Percentiles rank a stretch among this genome's conserved stretches.
These are phyloP conservation scores for Suillus subalutaceus DNA, from an alignment of 768 basidiomycete genomes.

Conservation along the genomic window DNA sequence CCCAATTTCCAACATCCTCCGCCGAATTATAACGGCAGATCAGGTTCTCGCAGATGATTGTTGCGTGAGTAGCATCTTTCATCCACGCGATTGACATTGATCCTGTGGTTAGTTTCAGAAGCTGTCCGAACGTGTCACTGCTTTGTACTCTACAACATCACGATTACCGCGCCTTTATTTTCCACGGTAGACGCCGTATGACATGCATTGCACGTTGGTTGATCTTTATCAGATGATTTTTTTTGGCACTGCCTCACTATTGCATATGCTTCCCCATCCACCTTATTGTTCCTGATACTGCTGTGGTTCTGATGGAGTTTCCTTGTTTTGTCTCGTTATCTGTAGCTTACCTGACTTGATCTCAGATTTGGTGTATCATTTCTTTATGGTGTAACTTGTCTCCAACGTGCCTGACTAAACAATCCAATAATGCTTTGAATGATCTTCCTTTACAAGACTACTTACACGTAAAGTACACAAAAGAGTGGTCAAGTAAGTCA, in stretches of 20 bases:
- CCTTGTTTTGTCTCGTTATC: no score
- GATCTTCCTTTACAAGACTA: background rate
- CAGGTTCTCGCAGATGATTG: background rate
- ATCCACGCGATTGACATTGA: background rate
- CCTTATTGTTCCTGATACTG: background rate
- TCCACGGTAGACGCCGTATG: background rate
- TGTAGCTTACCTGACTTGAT: conserved; percentile 3
- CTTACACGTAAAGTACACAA: background rate
- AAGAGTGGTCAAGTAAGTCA: background rate
- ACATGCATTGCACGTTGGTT: background rate
- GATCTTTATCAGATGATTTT: background rate
- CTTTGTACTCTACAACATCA: background rate
- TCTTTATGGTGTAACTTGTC: background rate
- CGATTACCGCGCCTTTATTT: background rate
- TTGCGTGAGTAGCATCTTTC: conserved; percentile 1
- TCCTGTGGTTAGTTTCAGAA: background rate
- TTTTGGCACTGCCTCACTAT: background rate
- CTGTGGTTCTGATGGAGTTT: background rate
- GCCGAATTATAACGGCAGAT: background rate
- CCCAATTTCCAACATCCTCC: background rate
- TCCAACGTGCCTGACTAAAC: background rate
- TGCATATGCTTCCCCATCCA: background rate
- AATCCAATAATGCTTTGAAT: background rate
- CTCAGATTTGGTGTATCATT: background rate
- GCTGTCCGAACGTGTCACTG: background rate